Conservation (phyloP, 2,329 filamentous ascomycete genomes). For the Microsporum ferrugineum region DNA sequence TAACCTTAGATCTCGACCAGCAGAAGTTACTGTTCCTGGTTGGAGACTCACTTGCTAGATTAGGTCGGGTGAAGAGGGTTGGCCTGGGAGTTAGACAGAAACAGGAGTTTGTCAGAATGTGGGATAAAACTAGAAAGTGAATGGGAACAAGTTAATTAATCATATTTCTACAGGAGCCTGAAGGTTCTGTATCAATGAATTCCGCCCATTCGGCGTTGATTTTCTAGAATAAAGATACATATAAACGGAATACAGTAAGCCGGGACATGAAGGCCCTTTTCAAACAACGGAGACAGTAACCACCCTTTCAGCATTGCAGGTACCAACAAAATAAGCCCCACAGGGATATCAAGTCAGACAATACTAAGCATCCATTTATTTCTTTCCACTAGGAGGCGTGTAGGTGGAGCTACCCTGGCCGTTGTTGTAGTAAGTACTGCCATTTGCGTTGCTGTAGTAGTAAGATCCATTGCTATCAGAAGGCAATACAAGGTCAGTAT, state of each 20-base stretch:
- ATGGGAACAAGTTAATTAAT: not conserved
- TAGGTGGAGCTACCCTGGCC: slow-evolving; percentile 50
- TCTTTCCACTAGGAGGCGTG: slow-evolving; percentile 42
- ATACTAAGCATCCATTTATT: not conserved
- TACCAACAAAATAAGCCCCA: not conserved
- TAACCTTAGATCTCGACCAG: slow-evolving; percentile 44
- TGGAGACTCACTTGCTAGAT: slow-evolving; percentile 71
- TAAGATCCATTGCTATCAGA: slow-evolving; percentile 50
- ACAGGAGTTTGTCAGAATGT: slow-evolving; percentile 64
- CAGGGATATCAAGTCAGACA: not conserved
- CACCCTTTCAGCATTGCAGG: not conserved
- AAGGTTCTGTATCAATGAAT: not conserved
- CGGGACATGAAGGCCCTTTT: not conserved
- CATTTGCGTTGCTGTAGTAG: slow-evolving; percentile 60
- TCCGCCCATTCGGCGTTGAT: not conserved
- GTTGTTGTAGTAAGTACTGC: slow-evolving; percentile 57
- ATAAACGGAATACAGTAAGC: not conserved
- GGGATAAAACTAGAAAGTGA: slow-evolving; percentile 26
- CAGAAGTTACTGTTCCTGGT: slow-evolving; percentile 63
- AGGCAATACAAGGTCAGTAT: not conserved
- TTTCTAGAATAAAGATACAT: not conserved
- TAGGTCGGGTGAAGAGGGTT: slow-evolving; percentile 81
- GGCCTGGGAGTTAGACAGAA: slow-evolving; percentile 77
- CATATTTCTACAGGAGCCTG: not conserved
- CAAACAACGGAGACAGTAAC: not conserved